phyloP scores from a whole-genome alignment of 1,284 basidiomycete genomes.

The Mycosarcoma mackinlayi region DNA sequence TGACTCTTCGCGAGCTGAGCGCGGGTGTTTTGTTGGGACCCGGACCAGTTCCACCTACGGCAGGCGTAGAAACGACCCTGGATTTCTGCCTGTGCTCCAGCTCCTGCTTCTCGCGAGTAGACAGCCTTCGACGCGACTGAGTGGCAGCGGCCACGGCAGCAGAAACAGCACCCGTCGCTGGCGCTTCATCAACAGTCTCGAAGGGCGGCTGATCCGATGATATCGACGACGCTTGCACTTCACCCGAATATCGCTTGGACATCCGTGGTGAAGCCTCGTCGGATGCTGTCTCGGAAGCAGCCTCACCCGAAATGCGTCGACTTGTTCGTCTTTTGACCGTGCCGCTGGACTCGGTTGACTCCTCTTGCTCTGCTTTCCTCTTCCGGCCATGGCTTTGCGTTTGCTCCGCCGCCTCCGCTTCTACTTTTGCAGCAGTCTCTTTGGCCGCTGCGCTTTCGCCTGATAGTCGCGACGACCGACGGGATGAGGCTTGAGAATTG shows the following conservation, averaged over 20 bases:
- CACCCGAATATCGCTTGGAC: conserved; percentile 12
- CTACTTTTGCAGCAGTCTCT: neutral
- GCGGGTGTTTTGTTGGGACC: conserved; percentile 23
- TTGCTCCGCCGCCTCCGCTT: neutral
- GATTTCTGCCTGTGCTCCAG: conserved; percentile 20
- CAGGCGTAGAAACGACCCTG: conserved; percentile 1
- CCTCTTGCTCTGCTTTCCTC: conserved; percentile 15
- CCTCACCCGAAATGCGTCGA: conserved; percentile 9
- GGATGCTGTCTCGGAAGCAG: neutral
- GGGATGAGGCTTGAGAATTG: conserved; percentile 2
- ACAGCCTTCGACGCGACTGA: conserved; percentile 32
- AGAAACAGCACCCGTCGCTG: neutral
- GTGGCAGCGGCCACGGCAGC: neutral
- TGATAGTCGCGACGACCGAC: conserved; percentile 34
- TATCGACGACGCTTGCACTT: neutral
- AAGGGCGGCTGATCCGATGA: neutral
- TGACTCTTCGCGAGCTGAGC: conserved; percentile 19
- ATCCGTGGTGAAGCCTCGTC: conserved; percentile 10
- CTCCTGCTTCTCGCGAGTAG: conserved; percentile 38
- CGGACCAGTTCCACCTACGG: neutral
- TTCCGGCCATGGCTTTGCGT: conserved; percentile 15
- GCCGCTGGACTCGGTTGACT: neutral
- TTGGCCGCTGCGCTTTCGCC: conserved; percentile 8
- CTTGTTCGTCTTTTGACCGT: conserved; percentile 16
- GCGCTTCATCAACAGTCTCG: neutral